Evolutionary conservation across 495 filamentous ascomycete genomes (phyloP), one percentile per base, ranked within the genome.

Genomic region (Neurospora sublineolata): DNA sequence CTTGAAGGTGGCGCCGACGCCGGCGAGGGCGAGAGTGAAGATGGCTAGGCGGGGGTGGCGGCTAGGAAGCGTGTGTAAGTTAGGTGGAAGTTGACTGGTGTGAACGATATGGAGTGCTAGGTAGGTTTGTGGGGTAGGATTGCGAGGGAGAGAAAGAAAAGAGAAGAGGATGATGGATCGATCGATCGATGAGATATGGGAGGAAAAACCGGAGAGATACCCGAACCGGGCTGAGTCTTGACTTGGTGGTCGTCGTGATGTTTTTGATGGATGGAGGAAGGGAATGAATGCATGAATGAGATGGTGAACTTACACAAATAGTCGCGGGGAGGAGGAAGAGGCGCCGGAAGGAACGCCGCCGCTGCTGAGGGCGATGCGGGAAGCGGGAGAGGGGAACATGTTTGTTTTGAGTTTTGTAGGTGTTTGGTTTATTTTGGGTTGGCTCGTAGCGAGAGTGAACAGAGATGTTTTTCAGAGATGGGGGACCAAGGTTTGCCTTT

Each of bases 21-120:
- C 80, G 3, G 75, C 73, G 30, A 77, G 58, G 37, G 76, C 71
- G 67, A 82, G 44, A 73, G 74, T 75, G 68, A 72, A 69, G 39
- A 74, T 46, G 18, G 80, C 72, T 12, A 83, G 70, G 72, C 71
- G 73, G 3, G 82, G 82, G 58, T 76, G 79, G 67, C 80, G 81
- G 27, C 79, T 78, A 39, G 72, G 74, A 39, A 18, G 40, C 5
- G 7, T 7, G 16, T 41, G 40, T 42, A 42, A 42, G 40, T 42
- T 36, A 36, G 33, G 33, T 36, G 4, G 16, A 18, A 42, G 40
- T 6, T 42, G 39, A 38, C 3, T 41, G 39, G 33, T 36, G 33
- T 36, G 33, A 36, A 36, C 33, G 6, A 36, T 36, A 36, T 36
- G 6, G 33, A 36, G 33, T 36, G 5, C 33, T 36, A 36, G 33